Conservation (phyloP, 2,329 filamentous ascomycete species). For the Coniella lustricola region DNA sequence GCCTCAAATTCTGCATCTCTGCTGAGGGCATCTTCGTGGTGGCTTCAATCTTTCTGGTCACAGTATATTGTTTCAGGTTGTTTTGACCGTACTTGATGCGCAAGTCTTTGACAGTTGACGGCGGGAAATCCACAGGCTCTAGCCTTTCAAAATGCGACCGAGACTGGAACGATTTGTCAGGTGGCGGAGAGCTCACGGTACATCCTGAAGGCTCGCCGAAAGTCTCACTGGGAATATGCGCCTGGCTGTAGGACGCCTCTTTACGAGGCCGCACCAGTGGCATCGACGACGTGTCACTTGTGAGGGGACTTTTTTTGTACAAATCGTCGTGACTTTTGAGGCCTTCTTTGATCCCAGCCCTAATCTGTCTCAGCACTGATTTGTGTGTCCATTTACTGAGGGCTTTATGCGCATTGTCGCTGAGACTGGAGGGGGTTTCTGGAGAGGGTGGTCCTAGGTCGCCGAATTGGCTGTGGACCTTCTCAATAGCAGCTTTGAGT, state of each 20-base stretch:
- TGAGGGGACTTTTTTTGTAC: too few species aligned
- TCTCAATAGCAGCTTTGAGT: conserved; percentile 18
- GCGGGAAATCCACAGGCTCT: background rate
- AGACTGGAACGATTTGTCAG: conserved; percentile 6
- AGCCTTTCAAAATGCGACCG: background rate
- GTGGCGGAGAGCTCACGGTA: conserved; percentile 12
- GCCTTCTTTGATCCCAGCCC: too few species aligned
- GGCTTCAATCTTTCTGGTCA: conserved; percentile 20
- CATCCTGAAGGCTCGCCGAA: conserved; percentile 22
- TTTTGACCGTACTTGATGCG: conserved; percentile 9
- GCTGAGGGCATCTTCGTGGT: conserved; percentile 16
- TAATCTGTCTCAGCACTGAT: too few species aligned
- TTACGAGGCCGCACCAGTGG: too few species aligned
- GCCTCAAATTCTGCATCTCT: background rate
- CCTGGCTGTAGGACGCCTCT: too few species aligned
- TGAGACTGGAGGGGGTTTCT: too few species aligned
- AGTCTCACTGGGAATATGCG: background rate
- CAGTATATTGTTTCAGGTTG: conserved; percentile 19
- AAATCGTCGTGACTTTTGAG: too few species aligned
- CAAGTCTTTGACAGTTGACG: background rate
- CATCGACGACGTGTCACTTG: too few species aligned
- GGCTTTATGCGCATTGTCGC: too few species aligned
- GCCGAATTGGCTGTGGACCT: conserved; percentile 23
- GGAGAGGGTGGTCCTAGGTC: conserved; percentile 23
- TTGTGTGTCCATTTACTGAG: too few species aligned